Evolutionary conservation across 441 rosid species (phyloP).

Genomic region (Pelargonium fulgidum): DNA sequence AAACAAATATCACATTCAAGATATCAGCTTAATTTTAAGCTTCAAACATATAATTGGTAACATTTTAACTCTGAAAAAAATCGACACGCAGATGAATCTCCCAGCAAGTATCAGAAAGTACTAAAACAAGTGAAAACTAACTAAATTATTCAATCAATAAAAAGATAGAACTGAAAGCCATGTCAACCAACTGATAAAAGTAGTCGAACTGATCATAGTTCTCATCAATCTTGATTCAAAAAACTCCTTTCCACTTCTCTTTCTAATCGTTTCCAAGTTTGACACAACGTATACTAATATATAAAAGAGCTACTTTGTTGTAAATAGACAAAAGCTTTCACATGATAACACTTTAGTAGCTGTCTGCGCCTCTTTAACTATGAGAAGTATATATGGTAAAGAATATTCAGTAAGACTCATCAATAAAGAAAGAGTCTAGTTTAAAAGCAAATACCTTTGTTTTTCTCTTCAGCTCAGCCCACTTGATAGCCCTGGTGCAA

Average conservation of each 20-base stretch:
- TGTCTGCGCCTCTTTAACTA: background rate
- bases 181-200: background rate
- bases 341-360: too few species aligned
- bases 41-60: background rate
- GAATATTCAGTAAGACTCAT: background rate
- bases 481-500: constrained; percentile 87
- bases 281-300: too few species aligned
- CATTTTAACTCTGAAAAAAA: background rate
- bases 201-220: background rate
- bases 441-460: constrained; percentile 50
- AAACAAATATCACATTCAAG: background rate
- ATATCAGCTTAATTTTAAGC: background rate
- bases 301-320: too few species aligned
- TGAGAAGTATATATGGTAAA: background rate
- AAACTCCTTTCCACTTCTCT: too few species aligned
- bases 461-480: constrained; percentile 94
- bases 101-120: background rate
- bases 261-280: too few species aligned
- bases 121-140: background rate
- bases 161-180: background rate
- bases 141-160: background rate
- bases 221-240: background rate
- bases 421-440: background rate
- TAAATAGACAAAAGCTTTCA: too few species aligned
- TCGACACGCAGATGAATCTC: background rate